Evolutionary conservation across 169 alveolate genomes (phyloP).

Genomic region (Plasmodium reichenowi): DNA sequence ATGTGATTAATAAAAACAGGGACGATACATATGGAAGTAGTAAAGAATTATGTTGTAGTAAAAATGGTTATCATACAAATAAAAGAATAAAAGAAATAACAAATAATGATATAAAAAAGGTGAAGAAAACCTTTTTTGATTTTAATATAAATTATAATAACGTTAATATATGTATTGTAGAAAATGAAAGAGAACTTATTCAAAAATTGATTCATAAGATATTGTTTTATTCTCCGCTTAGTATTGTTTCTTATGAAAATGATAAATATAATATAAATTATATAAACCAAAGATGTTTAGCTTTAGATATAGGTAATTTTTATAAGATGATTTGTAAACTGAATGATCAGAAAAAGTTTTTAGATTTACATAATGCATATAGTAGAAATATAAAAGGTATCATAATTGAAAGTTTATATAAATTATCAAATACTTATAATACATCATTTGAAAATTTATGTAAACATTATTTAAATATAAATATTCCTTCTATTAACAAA

Average conservation of each 20-base stretch:
- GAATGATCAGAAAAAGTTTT: slow-evolving; percentile 35
- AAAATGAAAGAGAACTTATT: slow-evolving; percentile 58
- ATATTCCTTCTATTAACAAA: slow-evolving; percentile 41
- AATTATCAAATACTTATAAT: slow-evolving; percentile 23
- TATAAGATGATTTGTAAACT: slow-evolving; percentile 38
- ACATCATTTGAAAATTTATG: slow-evolving; percentile 67
- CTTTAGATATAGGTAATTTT: slow-evolving; percentile 43
- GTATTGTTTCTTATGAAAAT: slow-evolving; percentile 60
- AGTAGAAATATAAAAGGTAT: slow-evolving; percentile 70
- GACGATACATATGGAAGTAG: not conserved
- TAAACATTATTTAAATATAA: slow-evolving; percentile 40
- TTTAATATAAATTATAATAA: slow-evolving; percentile 12
- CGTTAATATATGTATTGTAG: slow-evolving; percentile 35
- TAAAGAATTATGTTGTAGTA: too few species aligned
- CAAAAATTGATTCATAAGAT: slow-evolving; percentile 32
- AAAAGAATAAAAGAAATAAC: not conserved
- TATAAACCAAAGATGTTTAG: slow-evolving; percentile 59
- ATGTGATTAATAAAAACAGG: not conserved
- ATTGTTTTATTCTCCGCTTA: slow-evolving; percentile 46
- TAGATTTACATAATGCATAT: slow-evolving; percentile 38
- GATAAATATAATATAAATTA: slow-evolving; percentile 60
- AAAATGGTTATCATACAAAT: too few species aligned
- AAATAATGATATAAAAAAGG: not conserved
- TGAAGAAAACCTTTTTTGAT: not conserved
- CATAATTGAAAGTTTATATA: slow-evolving; percentile 53